These are phyloP conservation scores for Tilletia setariae DNA, from an alignment of 1,284 basidiomycete species.

Conservation along the genomic window DNA sequence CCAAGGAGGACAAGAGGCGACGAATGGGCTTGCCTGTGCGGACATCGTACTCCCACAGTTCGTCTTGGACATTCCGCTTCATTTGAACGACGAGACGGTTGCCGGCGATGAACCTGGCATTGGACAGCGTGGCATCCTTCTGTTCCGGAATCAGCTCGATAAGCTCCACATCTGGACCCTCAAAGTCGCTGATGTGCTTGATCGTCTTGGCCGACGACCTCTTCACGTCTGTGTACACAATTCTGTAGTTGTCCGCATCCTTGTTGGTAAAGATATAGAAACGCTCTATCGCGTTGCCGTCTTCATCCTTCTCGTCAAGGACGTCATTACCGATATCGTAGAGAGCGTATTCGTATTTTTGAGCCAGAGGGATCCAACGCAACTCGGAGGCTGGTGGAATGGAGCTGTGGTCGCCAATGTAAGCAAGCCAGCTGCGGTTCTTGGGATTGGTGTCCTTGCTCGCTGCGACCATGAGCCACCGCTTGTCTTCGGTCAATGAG, in stretches of 20 bases:
- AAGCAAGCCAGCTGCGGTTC: constrained; percentile 36
- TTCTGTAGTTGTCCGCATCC: constrained; percentile 46
- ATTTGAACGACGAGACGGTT: constrained; percentile 68
- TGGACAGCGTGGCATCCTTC: constrained; percentile 63
- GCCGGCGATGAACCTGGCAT: constrained; percentile 61
- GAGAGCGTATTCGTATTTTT: constrained; percentile 39
- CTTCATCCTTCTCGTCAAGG: constrained; percentile 43
- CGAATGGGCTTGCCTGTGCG: constrained; percentile 61
- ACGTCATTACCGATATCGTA: constrained; percentile 15
- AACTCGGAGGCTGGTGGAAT: constrained; percentile 19
- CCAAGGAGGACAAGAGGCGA: constrained; percentile 65
- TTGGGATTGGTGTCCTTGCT: constrained; percentile 49
- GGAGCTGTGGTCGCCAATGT: constrained; percentile 30
- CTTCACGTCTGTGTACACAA: constrained; percentile 40
- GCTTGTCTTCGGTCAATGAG: constrained; percentile 43
- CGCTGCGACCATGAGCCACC: constrained; percentile 42
- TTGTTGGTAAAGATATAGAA: constrained; percentile 53
- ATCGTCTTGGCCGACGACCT: constrained; percentile 26
- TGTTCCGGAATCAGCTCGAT: constrained; percentile 71
- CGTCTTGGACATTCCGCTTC: constrained; percentile 77
- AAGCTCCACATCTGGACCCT: constrained; percentile 49
- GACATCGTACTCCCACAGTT: constrained; percentile 71
- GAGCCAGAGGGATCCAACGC: constrained; percentile 44
- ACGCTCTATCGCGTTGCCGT: constrained; percentile 27
- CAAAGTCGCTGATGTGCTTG: constrained; percentile 38